Conservation (phyloP, 352 stramenopile species). For the Phytophthora brassicae region DNA sequence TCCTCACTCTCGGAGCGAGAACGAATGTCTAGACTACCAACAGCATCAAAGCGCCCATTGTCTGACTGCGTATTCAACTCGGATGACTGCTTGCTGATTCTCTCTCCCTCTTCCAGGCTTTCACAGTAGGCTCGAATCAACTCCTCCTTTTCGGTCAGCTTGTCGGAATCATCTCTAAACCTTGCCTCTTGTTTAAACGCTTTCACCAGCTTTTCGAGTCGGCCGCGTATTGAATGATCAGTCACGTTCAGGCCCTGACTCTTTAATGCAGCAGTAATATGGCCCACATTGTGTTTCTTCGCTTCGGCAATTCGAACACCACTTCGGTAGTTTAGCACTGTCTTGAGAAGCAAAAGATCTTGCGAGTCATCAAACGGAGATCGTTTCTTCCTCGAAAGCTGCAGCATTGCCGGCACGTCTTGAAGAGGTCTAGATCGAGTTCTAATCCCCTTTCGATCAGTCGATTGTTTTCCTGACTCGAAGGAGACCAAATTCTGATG, state of each 20-base stretch:
- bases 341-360: conserved; percentile 22
- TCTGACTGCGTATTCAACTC: neutral
- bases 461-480: neutral
- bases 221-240: conserved; percentile 17
- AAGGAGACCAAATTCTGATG: neutral
- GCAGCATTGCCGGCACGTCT: neutral
- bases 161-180: neutral
- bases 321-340: conserved; percentile 13
- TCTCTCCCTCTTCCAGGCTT: conserved; percentile 12
- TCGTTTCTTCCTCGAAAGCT: neutral
- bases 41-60: neutral
- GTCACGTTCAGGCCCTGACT: conserved; percentile 17
- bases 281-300: conserved; percentile 13
- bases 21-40: neutral
- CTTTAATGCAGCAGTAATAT: conserved; percentile 17
- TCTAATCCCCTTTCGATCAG: too few relatives aligned
- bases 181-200: conserved; percentile 6
- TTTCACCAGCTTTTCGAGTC: conserved; percentile 17
- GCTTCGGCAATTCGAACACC: neutral
- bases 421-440: too few relatives aligned
- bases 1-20: neutral
- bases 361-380: conserved; percentile 24
- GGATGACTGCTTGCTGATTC: conserved; percentile 2
- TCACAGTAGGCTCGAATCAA: conserved; percentile 20
- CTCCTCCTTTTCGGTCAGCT: conserved; percentile 17